Conservation (phyloP, 2,329 filamentous ascomycete genomes). For the Xylariaceae sp. region DNA sequence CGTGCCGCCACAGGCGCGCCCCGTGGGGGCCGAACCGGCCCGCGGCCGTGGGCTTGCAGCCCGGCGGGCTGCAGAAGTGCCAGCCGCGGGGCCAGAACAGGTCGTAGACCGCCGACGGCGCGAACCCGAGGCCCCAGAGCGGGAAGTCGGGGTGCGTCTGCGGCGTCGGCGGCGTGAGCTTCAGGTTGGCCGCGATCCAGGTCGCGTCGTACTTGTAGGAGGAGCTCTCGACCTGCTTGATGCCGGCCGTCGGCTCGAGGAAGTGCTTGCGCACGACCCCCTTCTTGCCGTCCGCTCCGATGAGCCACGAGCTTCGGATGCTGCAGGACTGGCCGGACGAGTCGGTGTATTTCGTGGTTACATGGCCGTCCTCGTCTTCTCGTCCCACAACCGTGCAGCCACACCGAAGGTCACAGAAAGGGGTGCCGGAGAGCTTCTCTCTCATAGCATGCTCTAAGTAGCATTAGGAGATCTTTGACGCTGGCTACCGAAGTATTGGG, state of each 20-base stretch:
- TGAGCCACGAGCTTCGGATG: constrained; percentile 20
- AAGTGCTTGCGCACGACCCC: constrained; percentile 38
- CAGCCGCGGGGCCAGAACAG: constrained; percentile 37
- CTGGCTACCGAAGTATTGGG: too few relatives aligned
- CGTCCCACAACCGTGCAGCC: constrained; percentile 12
- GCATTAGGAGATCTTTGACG: too few relatives aligned
- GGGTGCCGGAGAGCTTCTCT: constrained; percentile 6
- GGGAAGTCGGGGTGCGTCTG: constrained; percentile 40
- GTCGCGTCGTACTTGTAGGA: constrained; percentile 29
- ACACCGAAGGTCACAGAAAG: constrained; percentile 13
- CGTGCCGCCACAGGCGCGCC: constrained; percentile 36
- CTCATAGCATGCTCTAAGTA: constrained; percentile 11
- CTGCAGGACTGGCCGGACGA: constrained; percentile 1
- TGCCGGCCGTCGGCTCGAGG: constrained; percentile 31
- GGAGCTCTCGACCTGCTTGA: constrained; percentile 27
- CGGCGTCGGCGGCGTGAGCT: constrained; percentile 34
- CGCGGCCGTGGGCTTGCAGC: constrained; percentile 33
- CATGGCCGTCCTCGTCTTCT: constrained; percentile 5
- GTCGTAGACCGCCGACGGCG: constrained; percentile 38
- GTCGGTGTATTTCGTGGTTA: constrained; percentile 11
- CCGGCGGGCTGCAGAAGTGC: constrained; percentile 35
- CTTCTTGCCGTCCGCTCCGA: constrained; percentile 40
- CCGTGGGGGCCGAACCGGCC: constrained; percentile 34
- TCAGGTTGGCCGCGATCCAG: constrained; percentile 42
- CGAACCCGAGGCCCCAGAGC: constrained; percentile 38